Conservation (phyloP, 148 eudicot genomes). For the Persicaria maculosa region DNA sequence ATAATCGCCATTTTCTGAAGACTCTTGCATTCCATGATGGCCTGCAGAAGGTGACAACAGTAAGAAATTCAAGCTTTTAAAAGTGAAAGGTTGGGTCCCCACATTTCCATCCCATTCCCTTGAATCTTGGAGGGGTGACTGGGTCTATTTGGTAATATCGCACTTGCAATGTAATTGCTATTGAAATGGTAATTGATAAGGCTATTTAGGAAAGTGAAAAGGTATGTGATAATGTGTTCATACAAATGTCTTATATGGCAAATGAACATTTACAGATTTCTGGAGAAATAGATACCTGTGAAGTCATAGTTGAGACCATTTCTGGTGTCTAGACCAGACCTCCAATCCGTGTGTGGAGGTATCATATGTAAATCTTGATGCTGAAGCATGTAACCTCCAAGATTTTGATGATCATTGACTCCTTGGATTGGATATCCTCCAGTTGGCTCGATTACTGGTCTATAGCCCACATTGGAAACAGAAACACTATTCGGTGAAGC, state of each 20-base stretch:
- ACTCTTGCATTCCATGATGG: constrained; percentile 22
- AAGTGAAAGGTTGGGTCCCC: not conserved
- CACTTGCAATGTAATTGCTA: too few species aligned
- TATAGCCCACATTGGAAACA: constrained; percentile 37
- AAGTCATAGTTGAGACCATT: constrained; percentile 17
- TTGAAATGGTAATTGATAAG: too few species aligned
- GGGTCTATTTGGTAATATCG: too few species aligned
- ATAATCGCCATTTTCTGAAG: constrained; percentile 32
- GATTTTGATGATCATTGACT: constrained; percentile 20
- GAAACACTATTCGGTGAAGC: constrained; percentile 38
- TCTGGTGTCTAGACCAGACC: constrained; percentile 17
- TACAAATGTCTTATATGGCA: too few species aligned
- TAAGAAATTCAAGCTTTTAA: not conserved
- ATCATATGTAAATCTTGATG: constrained; percentile 21
- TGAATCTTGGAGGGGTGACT: too few species aligned
- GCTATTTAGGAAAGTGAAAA: too few species aligned
- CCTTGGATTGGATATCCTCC: constrained; percentile 25
- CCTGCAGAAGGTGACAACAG: constrained; percentile 17
- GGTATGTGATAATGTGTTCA: too few species aligned
- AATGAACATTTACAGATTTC: not conserved
- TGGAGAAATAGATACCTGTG: constrained; percentile 17
- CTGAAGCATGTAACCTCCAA: constrained; percentile 31
- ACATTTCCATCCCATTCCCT: too few species aligned
- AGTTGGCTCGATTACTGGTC: constrained; percentile 42
- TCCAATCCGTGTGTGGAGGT: constrained; percentile 25